Evolutionary conservation across 352 stramenopile genomes (phyloP), one percentile per base, ranked within the genome.

Genomic region (Globisporangium splendens): DNA sequence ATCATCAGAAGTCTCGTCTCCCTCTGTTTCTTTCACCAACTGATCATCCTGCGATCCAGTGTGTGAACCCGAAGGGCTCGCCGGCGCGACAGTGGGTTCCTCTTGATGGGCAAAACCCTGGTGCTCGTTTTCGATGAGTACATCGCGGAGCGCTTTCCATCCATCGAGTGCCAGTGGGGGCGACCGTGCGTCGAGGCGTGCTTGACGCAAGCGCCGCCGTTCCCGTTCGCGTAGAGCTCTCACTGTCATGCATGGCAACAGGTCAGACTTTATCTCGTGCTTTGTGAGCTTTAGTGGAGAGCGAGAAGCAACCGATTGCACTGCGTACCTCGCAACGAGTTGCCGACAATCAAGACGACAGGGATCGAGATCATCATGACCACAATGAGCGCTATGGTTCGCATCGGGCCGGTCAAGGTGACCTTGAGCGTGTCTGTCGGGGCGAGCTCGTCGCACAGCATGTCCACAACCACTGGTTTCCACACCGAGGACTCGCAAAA

Each of bases 401-500:
- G 56, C 24, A 62, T 15, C 22, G 56, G 15, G 0, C 56, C 56
- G 2, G 48, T 55, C 33, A 62, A 46, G 20, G 8, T 46, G 46
- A 13, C n/a, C n/a, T 24, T 33, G 13, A 22, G 18, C 21, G 42
- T 31, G 33, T 13, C 12, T 1, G 28, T 12, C 42, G 8, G 69
- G 46, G 70, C 57, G 49, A 68, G 3, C 15, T 15, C 11, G 57
- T 48, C 31, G 33, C 70, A 78, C 7, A 70, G 59, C 21, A 63
- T 53, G 1, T 54, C 46, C 12, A 68, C 15, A 2, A 70, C 51
- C 8, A 55, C 60, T 31, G 55, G 31, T n/a, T 63, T 14, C 66
- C 70, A 81, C 22, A 61, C 24, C 2, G 44, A 21, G 20, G 69
- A 74, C 59, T 81, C 66, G 21, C 72, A 81, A 56, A 74, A 75